phyloP scores from a whole-genome alignment of 2,329 filamentous ascomycete species.

The Sarocladiaceae sp. region DNA sequence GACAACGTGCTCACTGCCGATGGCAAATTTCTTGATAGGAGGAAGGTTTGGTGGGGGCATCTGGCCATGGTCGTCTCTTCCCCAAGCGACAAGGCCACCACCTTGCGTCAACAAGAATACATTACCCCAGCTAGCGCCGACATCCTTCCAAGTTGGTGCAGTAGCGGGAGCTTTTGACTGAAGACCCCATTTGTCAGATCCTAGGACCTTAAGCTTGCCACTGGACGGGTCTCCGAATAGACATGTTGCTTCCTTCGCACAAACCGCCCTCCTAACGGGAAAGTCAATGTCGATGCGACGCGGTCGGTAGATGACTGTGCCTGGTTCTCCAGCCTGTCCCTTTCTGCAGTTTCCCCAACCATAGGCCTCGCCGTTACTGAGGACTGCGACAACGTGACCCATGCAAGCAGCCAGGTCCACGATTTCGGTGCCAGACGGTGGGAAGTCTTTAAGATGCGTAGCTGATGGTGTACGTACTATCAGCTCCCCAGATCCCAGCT shows the following conservation, averaged over 20 bases:
- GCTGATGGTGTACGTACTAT: conserved; percentile 42
- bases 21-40: conserved; percentile 55
- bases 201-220: conserved; percentile 62
- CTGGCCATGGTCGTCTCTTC: conserved; percentile 79
- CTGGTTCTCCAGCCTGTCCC: conserved; percentile 66
- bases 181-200: conserved; percentile 68
- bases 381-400: conserved; percentile 67
- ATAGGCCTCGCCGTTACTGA: conserved; percentile 70
- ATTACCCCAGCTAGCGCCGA: conserved; percentile 77
- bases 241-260: conserved; percentile 82
- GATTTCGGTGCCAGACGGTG: conserved; percentile 51
- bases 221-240: conserved; percentile 49
- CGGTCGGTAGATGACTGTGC: conserved; percentile 50
- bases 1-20: conserved; percentile 87
- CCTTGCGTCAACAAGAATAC: conserved; percentile 63
- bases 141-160: conserved; percentile 55
- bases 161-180: conserved; percentile 48
- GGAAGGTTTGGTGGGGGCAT: conserved; percentile 60
- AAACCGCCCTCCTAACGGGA: conserved; percentile 59
- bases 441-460: conserved; percentile 54
- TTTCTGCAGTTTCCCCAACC: conserved; percentile 88
- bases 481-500: conserved; percentile 58
- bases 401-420: conserved; percentile 65
- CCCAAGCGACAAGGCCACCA: conserved; percentile 65
- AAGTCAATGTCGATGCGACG: conserved; percentile 57